Conservation (phyloP, 2,329 filamentous ascomycete genomes). For the Arthrinium puccinioides region DNA sequence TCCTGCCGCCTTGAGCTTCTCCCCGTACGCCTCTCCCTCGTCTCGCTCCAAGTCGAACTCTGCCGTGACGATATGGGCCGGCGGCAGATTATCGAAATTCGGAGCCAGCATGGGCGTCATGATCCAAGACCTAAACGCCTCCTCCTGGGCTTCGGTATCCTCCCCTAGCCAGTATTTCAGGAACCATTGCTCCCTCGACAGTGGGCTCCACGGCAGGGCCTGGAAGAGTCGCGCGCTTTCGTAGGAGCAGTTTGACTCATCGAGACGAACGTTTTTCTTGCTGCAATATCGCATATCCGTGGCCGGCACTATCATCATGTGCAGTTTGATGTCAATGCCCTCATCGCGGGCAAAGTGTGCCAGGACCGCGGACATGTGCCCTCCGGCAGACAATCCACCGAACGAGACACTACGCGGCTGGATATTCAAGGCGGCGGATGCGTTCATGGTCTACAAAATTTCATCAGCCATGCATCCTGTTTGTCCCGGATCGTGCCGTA, state of each 20-base stretch:
- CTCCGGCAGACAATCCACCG: conserved; percentile 16
- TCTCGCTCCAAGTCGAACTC: conserved; percentile 28
- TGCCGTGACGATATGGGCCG: conserved; percentile 24
- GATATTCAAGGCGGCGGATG: conserved; percentile 9
- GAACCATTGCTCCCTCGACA: conserved; percentile 23
- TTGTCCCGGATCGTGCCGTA: conserved; percentile 1
- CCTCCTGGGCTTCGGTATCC: conserved; percentile 8
- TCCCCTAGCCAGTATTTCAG: conserved; percentile 21
- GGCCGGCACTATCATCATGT: conserved; percentile 23
- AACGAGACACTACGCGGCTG: conserved; percentile 13
- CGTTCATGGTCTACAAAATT: neutral
- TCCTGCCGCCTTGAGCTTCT: conserved; percentile 13
- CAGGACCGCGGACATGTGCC: conserved; percentile 23
- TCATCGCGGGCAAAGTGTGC: conserved; percentile 26
- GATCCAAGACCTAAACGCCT: conserved; percentile 3
- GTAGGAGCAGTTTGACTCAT: conserved; percentile 12
- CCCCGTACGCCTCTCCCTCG: conserved; percentile 21
- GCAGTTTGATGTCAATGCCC: conserved; percentile 18
- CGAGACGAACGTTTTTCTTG: conserved; percentile 8
- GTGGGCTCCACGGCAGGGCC: conserved; percentile 19
- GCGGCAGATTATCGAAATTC: conserved; percentile 17
- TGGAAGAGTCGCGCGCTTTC: conserved; percentile 17
- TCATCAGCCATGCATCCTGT: neutral
- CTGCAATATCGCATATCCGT: conserved; percentile 24
- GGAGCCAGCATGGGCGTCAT: conserved; percentile 16